A percentile compares a stretch with the other conserved stretches of the same genome.
Conservation (phyloP, 495 filamentous ascomycete species). For the Neurospora sp. region DNA sequence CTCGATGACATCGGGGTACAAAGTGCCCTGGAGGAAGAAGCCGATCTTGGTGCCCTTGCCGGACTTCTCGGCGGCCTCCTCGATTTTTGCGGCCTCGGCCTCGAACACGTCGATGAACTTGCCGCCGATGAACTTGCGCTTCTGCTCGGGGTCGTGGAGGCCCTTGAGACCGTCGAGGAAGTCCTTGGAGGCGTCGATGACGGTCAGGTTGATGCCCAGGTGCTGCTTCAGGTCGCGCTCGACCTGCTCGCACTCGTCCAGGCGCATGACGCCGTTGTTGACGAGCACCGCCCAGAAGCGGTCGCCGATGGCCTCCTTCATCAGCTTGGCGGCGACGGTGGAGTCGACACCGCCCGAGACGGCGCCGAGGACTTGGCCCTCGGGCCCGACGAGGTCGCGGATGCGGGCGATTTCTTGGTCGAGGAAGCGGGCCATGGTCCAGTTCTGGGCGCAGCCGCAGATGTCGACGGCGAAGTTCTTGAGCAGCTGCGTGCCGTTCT, state of each 20-base stretch:
- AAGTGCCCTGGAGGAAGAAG: conserved; percentile 18
- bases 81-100: conserved; percentile 65
- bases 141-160: conserved; percentile 73
- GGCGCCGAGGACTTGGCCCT: conserved; percentile 73
- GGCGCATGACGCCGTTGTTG: conserved; percentile 75
- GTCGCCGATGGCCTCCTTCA: conserved; percentile 58
- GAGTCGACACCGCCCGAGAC: conserved; percentile 88
- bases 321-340: conserved; percentile 80
- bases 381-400: conserved; percentile 62
- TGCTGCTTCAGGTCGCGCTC: conserved; percentile 63
- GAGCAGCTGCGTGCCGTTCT: conserved; percentile 52
- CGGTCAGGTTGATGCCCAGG: conserved; percentile 81
- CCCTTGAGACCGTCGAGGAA: conserved; percentile 71
- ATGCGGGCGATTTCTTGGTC: conserved; percentile 71
- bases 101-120: conserved; percentile 82
- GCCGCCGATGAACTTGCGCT: conserved; percentile 78
- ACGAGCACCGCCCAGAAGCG: conserved; percentile 85
- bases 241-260: conserved; percentile 74
- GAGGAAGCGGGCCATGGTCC: conserved; percentile 76
- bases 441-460: conserved; percentile 61
- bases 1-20: conserved; percentile 62
- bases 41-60: conserved; percentile 27
- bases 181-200: conserved; percentile 66
- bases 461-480: conserved; percentile 75
- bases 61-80: conserved; percentile 51